phyloP scores from a whole-genome alignment of 129 eudicot genomes.

The Oenanthe sinensis region DNA sequence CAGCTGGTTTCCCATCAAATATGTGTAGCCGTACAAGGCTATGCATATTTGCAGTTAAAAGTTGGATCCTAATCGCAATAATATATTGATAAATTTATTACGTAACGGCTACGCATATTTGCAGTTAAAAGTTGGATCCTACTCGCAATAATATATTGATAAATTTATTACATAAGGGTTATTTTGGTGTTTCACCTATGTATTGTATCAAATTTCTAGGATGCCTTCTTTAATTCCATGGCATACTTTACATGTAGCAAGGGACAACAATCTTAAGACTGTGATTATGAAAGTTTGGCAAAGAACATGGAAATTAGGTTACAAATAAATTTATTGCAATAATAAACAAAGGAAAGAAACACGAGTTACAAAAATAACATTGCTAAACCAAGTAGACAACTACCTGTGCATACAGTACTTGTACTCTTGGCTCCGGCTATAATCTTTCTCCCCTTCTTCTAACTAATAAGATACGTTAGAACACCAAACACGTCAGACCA shows the following conservation, averaged over 20 bases:
- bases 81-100: too few species aligned
- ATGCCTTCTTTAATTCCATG: not conserved
- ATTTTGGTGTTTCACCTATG: not conserved
- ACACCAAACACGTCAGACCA: not conserved
- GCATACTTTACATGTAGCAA: not conserved
- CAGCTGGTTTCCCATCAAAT: not conserved
- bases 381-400: not conserved
- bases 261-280: not conserved
- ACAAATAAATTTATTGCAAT: not conserved
- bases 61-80: too few species aligned
- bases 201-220: too few species aligned
- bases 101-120: not conserved
- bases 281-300: too few species aligned
- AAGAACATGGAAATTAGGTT: not conserved
- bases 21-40: not conserved
- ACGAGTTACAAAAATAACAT: not conserved
- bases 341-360: not conserved
- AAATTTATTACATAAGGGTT: not conserved
- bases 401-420: slow-evolving; percentile 95
- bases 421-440: slow-evolving; percentile 69
- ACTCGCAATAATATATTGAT: not conserved
- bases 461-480: slow-evolving; percentile 27
- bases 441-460: slow-evolving; percentile 97
- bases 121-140: not conserved
- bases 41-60: too few species aligned